These are phyloP conservation scores for Carex littledalei DNA, from an alignment of 176 grass and related monocot species.

Conservation along the genomic window DNA sequence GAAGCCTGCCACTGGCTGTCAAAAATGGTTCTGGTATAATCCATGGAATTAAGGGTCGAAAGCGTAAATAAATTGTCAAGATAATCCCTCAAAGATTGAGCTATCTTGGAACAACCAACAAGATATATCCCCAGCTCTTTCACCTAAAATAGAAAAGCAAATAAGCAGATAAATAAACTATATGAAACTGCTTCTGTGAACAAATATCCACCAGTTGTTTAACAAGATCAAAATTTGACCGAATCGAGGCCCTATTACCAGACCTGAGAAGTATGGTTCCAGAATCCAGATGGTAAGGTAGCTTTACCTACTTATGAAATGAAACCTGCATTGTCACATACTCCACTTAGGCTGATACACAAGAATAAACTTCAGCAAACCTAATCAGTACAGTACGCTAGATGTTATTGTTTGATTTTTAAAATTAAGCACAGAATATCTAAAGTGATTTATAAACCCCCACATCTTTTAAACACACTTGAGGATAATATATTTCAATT, in stretches of 20 bases:
- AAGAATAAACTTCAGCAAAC: neutral
- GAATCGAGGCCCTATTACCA: neutral
- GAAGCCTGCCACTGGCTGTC: slow-evolving; percentile 73
- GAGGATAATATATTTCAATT: neutral
- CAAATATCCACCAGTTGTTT: neutral
- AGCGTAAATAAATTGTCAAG: slow-evolving; percentile 73
- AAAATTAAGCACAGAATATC: neutral
- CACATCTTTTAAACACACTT: neutral
- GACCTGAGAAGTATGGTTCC: neutral
- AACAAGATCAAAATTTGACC: neutral
- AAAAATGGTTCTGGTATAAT: slow-evolving; percentile 53
- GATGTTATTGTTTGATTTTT: neutral
- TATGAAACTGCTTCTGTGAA: neutral
- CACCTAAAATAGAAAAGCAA: slow-evolving; percentile 38
- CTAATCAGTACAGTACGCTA: neutral
- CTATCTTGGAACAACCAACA: slow-evolving; percentile 56
- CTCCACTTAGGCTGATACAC: neutral
- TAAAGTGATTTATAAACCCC: neutral
- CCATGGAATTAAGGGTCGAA: slow-evolving; percentile 59
- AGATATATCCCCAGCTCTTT: slow-evolving; percentile 92
- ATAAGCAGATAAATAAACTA: neutral
- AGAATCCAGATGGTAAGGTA: neutral
- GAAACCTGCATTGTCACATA: neutral
- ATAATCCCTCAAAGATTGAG: slow-evolving; percentile 50
- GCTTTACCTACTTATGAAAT: neutral